phyloP scores from a whole-genome alignment of 768 basidiomycete genomes.

The Pleurotus platypus region DNA sequence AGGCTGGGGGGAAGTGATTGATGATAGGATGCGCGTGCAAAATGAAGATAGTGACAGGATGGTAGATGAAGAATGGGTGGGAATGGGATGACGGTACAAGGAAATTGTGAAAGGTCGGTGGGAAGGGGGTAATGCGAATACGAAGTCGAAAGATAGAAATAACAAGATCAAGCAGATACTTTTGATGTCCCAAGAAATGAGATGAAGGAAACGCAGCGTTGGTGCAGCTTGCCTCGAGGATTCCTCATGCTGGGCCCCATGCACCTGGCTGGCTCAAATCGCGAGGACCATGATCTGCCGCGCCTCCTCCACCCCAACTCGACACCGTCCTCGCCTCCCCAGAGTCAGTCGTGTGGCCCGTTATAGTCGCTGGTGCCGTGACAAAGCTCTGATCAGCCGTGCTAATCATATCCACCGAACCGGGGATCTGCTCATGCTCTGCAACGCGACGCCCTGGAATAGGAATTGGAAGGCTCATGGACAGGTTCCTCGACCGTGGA shows the following conservation, averaged over 20 bases:
- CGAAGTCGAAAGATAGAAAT: neutral
- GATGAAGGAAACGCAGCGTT: neutral
- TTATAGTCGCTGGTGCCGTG: slow-evolving; percentile 59
- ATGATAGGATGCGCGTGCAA: neutral
- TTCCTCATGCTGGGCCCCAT: slow-evolving; percentile 35
- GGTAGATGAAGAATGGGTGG: neutral
- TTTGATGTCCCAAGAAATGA: slow-evolving; percentile 11
- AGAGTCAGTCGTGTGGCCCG: slow-evolving; percentile 49
- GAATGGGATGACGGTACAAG: neutral
- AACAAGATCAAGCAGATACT: slow-evolving; percentile 11
- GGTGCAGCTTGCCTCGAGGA: slow-evolving; percentile 8
- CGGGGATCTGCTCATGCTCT: slow-evolving; percentile 13
- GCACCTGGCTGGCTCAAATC: slow-evolving; percentile 36
- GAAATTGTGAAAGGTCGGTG: neutral
- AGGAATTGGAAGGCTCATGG: slow-evolving; percentile 18
- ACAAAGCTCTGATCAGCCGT: slow-evolving; percentile 69
- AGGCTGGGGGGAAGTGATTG: neutral
- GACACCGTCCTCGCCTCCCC: slow-evolving; percentile 37
- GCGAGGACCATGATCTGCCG: slow-evolving; percentile 18
- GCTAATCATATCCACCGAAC: slow-evolving; percentile 50
- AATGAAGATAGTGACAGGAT: neutral
- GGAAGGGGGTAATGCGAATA: neutral
- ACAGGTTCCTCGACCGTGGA: slow-evolving; percentile 5
- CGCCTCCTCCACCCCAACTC: slow-evolving; percentile 40
- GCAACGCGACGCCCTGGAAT: slow-evolving; percentile 14